Conservation (phyloP, 176 grass and related monocot species). For the Raddia distichophylla region DNA sequence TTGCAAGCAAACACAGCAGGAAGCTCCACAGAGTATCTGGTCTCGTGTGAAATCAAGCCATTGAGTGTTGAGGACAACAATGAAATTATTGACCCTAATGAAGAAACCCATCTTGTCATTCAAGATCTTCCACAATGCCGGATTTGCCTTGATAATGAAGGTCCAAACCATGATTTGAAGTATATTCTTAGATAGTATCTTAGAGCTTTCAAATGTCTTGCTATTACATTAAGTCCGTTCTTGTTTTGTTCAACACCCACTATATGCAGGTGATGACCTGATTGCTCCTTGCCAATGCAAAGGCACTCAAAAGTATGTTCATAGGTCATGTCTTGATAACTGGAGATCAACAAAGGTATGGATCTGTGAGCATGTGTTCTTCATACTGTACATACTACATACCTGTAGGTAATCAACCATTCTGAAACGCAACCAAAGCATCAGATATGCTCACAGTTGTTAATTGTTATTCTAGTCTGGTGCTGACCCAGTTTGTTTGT, state of each 20-base stretch:
- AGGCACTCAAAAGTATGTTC: slow-evolving; percentile 97
- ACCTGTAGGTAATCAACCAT: neutral
- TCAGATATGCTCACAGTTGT: neutral
- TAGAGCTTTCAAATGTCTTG: slow-evolving; percentile 9
- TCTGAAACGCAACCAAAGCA: neutral
- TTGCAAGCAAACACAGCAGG: slow-evolving; percentile 27
- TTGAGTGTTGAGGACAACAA: slow-evolving; percentile 32
- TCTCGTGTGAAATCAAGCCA: slow-evolving; percentile 70
- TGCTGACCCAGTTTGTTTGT: slow-evolving; percentile 31
- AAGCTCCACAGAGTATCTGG: slow-evolving; percentile 35
- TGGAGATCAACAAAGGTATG: slow-evolving; percentile 97
- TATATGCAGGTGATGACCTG: slow-evolving; percentile 72
- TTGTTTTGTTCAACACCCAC: neutral
- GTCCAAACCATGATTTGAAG: slow-evolving; percentile 43
- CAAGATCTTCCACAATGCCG: slow-evolving; percentile 79
- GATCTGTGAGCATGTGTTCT: slow-evolving; percentile 22
- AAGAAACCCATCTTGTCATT: slow-evolving; percentile 62
- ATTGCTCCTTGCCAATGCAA: slow-evolving; percentile 91
- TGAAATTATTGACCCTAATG: slow-evolving; percentile 45
- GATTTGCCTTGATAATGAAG: slow-evolving; percentile 96
- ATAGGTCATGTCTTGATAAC: slow-evolving; percentile 91
- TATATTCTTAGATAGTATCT: neutral
- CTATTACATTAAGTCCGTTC: slow-evolving; percentile 23
- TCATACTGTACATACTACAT: neutral
- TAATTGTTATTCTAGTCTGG: slow-evolving; percentile 17